These are phyloP conservation scores for Teunomyces aglyptinius DNA, from an alignment of 805 yeast genomes.

Conservation along the genomic window DNA sequence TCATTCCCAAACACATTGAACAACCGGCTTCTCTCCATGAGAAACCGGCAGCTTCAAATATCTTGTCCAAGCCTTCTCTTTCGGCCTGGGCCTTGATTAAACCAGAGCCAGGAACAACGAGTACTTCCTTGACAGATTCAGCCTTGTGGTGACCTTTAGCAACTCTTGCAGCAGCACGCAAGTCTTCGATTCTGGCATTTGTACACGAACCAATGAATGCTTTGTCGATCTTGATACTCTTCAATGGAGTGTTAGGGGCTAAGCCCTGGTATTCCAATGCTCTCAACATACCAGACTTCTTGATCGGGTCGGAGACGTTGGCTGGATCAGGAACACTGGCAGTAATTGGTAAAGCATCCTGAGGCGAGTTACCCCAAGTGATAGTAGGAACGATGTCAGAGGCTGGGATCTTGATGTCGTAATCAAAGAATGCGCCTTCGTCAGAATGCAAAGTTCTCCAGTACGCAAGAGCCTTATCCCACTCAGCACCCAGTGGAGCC, in stretches of 20 bases:
- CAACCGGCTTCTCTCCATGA: slow-evolving; percentile 99
- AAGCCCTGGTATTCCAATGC: slow-evolving; percentile 93
- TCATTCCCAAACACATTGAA: slow-evolving; percentile 99
- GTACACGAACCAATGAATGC: slow-evolving; percentile 98
- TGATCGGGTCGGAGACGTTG: slow-evolving; percentile 65
- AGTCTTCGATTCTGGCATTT: slow-evolving; percentile 94
- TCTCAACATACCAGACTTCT: slow-evolving; percentile 82
- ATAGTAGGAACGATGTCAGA: slow-evolving; percentile 90
- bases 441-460: slow-evolving; percentile 90
- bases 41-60: slow-evolving; percentile 89
- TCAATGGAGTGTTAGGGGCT: slow-evolving; percentile 73
- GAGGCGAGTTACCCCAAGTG: slow-evolving; percentile 99
- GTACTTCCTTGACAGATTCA: slow-evolving; percentile 69
- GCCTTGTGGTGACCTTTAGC: slow-evolving; percentile 90
- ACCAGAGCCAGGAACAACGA: slow-evolving; percentile 98
- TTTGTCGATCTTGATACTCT: slow-evolving; percentile 79
- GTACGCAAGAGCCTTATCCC: slow-evolving; percentile 91
- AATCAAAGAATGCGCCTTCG: slow-evolving; percentile 85
- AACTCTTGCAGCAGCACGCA: slow-evolving; percentile 91
- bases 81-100: slow-evolving; percentile 92
- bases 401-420: slow-evolving; percentile 77
- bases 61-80: slow-evolving; percentile 87
- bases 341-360: slow-evolving; percentile 94
- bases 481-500: slow-evolving; percentile 90
- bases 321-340: slow-evolving; percentile 89